These are phyloP conservation scores for Hypoxylon sp. DNA, from an alignment of 2,329 filamentous ascomycete genomes.

Conservation along the genomic window DNA sequence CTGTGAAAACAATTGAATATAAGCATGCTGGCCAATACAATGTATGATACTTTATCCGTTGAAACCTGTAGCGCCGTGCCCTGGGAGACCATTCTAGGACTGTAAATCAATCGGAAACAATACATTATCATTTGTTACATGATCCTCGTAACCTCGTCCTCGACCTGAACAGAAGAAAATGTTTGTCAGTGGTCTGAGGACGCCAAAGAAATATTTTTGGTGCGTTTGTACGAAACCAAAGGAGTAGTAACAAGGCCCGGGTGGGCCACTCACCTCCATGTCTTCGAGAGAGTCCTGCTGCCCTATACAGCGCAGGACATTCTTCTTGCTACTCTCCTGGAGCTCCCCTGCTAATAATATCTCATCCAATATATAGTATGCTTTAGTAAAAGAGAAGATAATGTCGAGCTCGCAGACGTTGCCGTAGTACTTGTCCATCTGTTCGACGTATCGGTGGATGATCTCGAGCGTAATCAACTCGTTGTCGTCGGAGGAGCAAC, in stretches of 20 bases:
- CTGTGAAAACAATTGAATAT: constrained; percentile 53
- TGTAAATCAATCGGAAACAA: constrained; percentile 44
- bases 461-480: constrained; percentile 98
- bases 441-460: constrained; percentile 98
- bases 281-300: constrained; percentile 98
- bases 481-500: constrained; percentile 96
- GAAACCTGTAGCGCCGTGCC: constrained; percentile 43
- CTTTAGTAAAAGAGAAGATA: constrained; percentile 99
- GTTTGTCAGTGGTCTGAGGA: constrained; percentile 65
- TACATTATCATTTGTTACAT: constrained; percentile 71
- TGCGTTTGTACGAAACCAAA: constrained; percentile 16
- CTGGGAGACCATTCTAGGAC: constrained; percentile 30
- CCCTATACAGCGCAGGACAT: constrained; percentile 93
- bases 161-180: constrained; percentile 74
- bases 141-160: constrained; percentile 91
- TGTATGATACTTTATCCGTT: constrained; percentile 43
- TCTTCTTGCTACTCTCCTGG: constrained; percentile 99
- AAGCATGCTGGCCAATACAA: constrained; percentile 51
- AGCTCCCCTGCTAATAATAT: constrained; percentile 94
- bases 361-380: constrained; percentile 99
- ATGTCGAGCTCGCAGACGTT: constrained; percentile 99
- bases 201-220: constrained; percentile 27
- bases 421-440: constrained; percentile 99
- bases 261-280: constrained; percentile 87
- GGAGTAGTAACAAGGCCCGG: constrained; percentile 23